Conservation (phyloP, 179 eudicot species). For the Spinacia oleracea region DNA sequence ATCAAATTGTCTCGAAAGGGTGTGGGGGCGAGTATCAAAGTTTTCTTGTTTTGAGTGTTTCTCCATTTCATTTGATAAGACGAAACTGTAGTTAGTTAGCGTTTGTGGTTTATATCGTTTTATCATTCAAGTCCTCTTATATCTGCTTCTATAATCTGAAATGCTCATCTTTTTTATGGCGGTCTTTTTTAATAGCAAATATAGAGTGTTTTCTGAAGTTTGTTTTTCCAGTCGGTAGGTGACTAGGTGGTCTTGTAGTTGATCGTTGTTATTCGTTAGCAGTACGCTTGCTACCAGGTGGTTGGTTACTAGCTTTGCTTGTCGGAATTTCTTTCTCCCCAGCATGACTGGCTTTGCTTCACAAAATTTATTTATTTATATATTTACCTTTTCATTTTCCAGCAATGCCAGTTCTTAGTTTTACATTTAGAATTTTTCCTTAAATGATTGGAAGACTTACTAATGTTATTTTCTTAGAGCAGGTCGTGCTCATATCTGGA, state of each 20-base stretch:
- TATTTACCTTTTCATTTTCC: neutral
- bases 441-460: neutral
- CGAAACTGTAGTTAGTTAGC: neutral
- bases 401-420: neutral
- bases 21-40: neutral
- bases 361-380: neutral
- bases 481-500: slow-evolving; percentile 96
- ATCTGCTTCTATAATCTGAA: neutral
- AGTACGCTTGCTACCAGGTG: neutral
- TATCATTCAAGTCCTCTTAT: too few relatives aligned
- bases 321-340: neutral
- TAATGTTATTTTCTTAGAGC: slow-evolving; percentile 26
- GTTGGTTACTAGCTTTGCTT: neutral
- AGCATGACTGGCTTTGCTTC: neutral
- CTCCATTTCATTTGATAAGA: neutral
- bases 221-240: neutral
- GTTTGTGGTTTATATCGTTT: neutral
- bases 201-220: neutral
- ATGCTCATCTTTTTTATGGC: too few relatives aligned
- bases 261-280: neutral
- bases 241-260: neutral
- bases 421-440: neutral
- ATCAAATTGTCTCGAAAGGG: neutral
- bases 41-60: neutral
- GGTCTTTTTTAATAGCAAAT: neutral